Conservation (phyloP, 768 basidiomycete genomes). For the Suillus placidus region DNA sequence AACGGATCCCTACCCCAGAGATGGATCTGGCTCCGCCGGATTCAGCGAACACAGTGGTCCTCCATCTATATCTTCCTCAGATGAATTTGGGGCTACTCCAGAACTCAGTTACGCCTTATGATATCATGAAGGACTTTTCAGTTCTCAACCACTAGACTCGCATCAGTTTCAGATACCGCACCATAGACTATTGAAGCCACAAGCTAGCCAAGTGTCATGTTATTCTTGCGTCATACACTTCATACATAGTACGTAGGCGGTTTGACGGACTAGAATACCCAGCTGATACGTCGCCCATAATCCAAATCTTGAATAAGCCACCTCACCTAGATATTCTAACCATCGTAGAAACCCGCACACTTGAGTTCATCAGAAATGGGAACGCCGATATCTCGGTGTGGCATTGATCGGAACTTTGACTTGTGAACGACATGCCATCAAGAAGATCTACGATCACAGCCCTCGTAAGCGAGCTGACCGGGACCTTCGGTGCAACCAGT, state of each 20-base stretch:
- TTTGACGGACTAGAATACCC: neutral
- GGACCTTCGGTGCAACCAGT: neutral
- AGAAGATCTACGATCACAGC: neutral
- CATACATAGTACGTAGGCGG: neutral
- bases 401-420: neutral
- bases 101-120: slow-evolving; percentile 13
- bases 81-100: slow-evolving; percentile 22
- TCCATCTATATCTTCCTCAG: slow-evolving; percentile 24
- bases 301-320: neutral
- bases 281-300: neutral
- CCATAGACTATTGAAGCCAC: neutral
- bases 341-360: neutral
- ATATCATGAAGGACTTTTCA: neutral
- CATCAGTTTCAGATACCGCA: neutral
- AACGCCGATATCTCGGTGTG: neutral
- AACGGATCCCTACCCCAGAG: slow-evolving; percentile 59
- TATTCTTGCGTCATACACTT: neutral
- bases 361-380: neutral
- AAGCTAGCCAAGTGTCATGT: neutral
- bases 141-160: neutral
- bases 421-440: neutral
- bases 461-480: neutral
- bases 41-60: slow-evolving; percentile 9
- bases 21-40: slow-evolving; percentile 29
- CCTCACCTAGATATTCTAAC: neutral